Evolutionary conservation across 1,284 basidiomycete species (phyloP), one percentile per base, ranked within the genome.

Genomic region (Inonotus obliquus): DNA sequence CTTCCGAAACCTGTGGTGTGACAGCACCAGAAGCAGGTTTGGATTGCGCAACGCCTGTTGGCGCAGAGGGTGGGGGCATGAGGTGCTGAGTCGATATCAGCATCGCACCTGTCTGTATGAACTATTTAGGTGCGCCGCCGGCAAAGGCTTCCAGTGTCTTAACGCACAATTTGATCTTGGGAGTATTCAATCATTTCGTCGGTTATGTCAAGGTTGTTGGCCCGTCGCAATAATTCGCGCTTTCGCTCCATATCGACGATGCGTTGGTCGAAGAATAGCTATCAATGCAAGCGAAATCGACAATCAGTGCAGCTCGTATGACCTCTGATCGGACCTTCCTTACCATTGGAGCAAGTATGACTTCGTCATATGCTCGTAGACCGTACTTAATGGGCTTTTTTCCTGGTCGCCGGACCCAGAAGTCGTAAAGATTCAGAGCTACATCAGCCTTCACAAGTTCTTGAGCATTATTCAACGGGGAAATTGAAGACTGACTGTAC

Each of bases 311-410:
- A 17, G 19, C 7, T 21, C 3, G 17, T 44, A 3, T n/a, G 2
- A 21, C 0, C 19, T 39, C 48, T 49, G 1, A 38, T 32, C 25
- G 21, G 10, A n/a, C 11, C 27, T 25, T 6, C 19, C 79, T 65
- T 69, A 93, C 93, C 86, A 98, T 93, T 1, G 96, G 93, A 0
- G 95, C 94, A 39, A 99, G 78, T 62, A 98, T 96, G 60, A 93
- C 89, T 76, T 99, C 97, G 71, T 99, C 97, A 71, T 98, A 99
- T 4, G 92, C 89, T 32, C 94, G 85, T 60, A 98, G 78, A 25
- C 87, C 87, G 73, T 96, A 99, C 74, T 98, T 98, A 70, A 89
- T 83, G 2, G 94, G 91, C 17, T 86, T 77, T 63, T 85, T 81
- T 29, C 84, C 84, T 1, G 95, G 91, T 60, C 84, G 77, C 25